Percentiles rank a stretch among this genome's conserved stretches.
Conservation (phyloP, 139 green algal species). For the Closterium sp. region DNA sequence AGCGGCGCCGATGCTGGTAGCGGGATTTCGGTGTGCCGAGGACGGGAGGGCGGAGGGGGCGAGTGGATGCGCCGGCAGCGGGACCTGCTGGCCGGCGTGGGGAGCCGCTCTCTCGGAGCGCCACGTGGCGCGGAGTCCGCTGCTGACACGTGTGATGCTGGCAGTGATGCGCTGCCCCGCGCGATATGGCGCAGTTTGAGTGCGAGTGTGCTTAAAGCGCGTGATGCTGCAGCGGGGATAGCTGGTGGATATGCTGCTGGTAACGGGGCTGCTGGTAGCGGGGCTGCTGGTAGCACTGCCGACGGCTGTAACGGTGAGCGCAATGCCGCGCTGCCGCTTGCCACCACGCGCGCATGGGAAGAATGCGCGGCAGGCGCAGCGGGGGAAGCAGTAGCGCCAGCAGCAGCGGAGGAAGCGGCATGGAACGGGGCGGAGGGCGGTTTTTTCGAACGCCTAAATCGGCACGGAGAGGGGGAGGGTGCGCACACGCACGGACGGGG, state of each 20-base stretch:
- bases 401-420: neutral
- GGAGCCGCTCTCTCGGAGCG: neutral
- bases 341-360: too few species aligned
- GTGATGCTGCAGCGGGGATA: neutral
- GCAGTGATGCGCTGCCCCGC: neutral
- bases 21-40: neutral
- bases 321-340: neutral
- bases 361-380: neutral
- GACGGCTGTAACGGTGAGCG: neutral
- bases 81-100: neutral
- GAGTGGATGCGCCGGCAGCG: neutral
- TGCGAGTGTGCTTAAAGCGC: neutral
- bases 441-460: neutral
- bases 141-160: neutral
- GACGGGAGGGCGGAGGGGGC: neutral
- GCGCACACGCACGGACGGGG: neutral
- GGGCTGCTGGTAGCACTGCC: neutral
- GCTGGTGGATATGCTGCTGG: neutral
- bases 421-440: neutral
- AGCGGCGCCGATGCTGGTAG: too few species aligned
- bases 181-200: neutral
- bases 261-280: neutral
- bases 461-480: neutral
- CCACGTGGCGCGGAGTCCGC: neutral
- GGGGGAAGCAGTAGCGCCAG: too few species aligned